Evolutionary conservation across 2,329 filamentous ascomycete species (phyloP), one percentile per base, ranked within the genome.

Genomic region (Coniochaeta ligniaria): DNA sequence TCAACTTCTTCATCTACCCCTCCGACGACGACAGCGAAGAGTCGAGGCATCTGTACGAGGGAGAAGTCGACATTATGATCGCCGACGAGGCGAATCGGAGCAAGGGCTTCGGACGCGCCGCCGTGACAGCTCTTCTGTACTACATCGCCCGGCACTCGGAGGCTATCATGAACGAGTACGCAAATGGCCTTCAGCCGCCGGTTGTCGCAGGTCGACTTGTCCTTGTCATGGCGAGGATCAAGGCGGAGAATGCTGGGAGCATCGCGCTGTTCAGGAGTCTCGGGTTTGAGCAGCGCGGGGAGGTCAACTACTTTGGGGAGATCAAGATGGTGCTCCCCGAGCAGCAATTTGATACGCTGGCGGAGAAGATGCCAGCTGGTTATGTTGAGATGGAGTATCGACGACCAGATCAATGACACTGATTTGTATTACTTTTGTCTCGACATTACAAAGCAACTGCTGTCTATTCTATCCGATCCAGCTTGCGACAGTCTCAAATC

Each of bases 41-140:
- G 0, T 77, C 78, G 1, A 74, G 72, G 0, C 69, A 33, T 20
- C 24, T 67, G 62, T 73, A 75, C 62, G 73, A 88, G 3, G 92
- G 90, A 26, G 92, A 96, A 70, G 74, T 96, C 7, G 91, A 96
- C 73, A 83, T 96, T 64, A 96, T 96, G 92, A 87, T 96, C 63
- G 92, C 92, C 0, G 75, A 78, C 1, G 74, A 74, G 5, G 69
- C 72, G 0, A 75, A 84, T 33, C 85, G 87, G 26, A 78, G 88
- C 0, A 76, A 78, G 8, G 92, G 92, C 0, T 76, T 86, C 7
- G 92, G 91, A 0, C 77, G 80, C 6, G 82, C 83, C 0, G 84
- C 89, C 0, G 78, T 96, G 1, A 70, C 85, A 2, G 76, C 84
- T 0, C 89, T 98, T 60, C 68, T 97, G 57, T 73, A 78, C 54